These are phyloP conservation scores for Nothophaeocryptopus gaeumannii DNA, from an alignment of 2,329 filamentous ascomycete genomes.

Conservation along the genomic window DNA sequence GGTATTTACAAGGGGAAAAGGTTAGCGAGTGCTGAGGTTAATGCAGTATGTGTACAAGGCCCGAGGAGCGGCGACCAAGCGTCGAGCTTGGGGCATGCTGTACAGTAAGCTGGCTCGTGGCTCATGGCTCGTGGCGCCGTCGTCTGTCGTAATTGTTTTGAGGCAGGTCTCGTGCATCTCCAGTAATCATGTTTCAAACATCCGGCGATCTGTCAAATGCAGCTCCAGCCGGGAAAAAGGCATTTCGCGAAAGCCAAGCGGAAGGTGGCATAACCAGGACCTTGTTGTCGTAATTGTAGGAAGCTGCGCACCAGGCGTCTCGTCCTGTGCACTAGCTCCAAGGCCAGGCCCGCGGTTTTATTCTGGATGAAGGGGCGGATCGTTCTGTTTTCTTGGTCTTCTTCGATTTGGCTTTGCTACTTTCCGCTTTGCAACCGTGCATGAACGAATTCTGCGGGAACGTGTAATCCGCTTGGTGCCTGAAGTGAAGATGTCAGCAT, in stretches of 20 bases:
- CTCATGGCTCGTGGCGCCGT: too few species aligned
- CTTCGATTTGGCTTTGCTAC: conserved; percentile 16
- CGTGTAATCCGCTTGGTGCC: conserved; percentile 50
- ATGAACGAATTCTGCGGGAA: conserved; percentile 64
- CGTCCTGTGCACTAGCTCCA: conserved; percentile 14
- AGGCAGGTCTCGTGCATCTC: background rate
- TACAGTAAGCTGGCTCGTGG: too few species aligned
- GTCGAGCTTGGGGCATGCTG: too few species aligned
- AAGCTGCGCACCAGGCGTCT: too few species aligned
- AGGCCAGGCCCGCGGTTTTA: conserved; percentile 2
- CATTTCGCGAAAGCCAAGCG: too few species aligned
- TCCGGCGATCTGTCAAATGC: conserved; percentile 6
- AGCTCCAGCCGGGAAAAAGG: conserved; percentile 1
- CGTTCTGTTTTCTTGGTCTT: conserved; percentile 14
- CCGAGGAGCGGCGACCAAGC: too few species aligned
- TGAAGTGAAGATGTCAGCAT: conserved; percentile 22
- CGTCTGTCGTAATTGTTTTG: too few species aligned
- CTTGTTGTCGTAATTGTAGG: too few species aligned
- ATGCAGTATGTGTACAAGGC: too few species aligned
- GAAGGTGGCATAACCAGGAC: too few species aligned
- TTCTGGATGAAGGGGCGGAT: background rate
- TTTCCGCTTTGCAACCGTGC: conserved; percentile 48
- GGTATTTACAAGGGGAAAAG: too few species aligned
- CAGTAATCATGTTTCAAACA: background rate
- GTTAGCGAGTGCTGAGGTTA: too few species aligned